These are phyloP conservation scores for Lachnellula suecica DNA, from an alignment of 2,329 filamentous ascomycete genomes.

Conservation along the genomic window DNA sequence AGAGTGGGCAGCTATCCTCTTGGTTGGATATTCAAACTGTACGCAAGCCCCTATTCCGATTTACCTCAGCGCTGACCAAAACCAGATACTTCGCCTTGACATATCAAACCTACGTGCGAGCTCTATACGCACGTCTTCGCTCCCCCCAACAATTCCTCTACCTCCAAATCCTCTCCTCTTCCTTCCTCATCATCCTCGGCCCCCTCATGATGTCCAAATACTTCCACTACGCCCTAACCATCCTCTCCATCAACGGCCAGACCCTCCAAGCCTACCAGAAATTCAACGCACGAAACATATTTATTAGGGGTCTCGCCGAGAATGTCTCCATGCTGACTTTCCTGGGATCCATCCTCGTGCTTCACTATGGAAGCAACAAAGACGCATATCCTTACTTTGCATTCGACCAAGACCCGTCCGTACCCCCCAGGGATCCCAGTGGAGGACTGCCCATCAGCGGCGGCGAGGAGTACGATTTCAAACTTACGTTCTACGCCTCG, in stretches of 20 bases:
- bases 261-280: constrained; percentile 65
- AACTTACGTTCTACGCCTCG: constrained; percentile 62
- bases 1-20: constrained; percentile 69
- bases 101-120: constrained; percentile 70
- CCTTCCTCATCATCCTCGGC: constrained; percentile 60
- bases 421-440: neutral
- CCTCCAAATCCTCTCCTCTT: constrained; percentile 64
- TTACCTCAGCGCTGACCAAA: constrained; percentile 3
- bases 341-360: constrained; percentile 61
- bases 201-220: constrained; percentile 62
- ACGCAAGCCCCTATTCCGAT: constrained; percentile 28
- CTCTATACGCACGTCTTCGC: constrained; percentile 66
- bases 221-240: constrained; percentile 54
- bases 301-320: constrained; percentile 65
- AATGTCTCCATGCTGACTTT: constrained; percentile 70
- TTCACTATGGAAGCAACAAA: constrained; percentile 67
- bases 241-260: constrained; percentile 56
- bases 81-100: constrained; percentile 61
- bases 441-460: constrained; percentile 20
- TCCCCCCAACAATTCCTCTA: constrained; percentile 64
- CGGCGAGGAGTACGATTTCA: constrained; percentile 55
- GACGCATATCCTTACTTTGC: constrained; percentile 70
- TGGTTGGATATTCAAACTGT: constrained; percentile 71
- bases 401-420: constrained; percentile 46
- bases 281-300: constrained; percentile 64